A percentile compares a stretch with the other conserved stretches of the same genome.
Evolutionary conservation across 441 rosid species (phyloP).

Genomic region (Adansonia madagascariensis): DNA sequence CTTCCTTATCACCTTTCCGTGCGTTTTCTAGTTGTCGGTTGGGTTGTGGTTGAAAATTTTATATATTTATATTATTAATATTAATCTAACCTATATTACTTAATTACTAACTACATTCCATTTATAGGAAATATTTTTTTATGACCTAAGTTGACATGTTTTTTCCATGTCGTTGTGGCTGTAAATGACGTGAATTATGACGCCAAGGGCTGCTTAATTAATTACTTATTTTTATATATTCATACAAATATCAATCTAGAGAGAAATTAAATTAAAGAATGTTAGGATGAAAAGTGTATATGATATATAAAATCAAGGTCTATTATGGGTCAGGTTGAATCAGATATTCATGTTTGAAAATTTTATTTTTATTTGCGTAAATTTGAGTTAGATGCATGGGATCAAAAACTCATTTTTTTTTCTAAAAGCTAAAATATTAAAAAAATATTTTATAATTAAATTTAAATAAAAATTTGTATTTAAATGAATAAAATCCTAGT

Average conservation of each 20-base stretch:
- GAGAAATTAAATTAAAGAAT: no score
- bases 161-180: neutral
- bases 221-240: neutral
- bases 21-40: constrained; percentile 31
- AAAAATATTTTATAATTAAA: no score
- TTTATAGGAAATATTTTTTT: neutral
- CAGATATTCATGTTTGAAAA: no score
- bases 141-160: constrained; percentile 14
- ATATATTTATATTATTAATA: neutral
- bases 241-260: neutral
- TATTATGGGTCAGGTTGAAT: no score
- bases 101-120: constrained; percentile 11
- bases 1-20: constrained; percentile 35
- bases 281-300: no score
- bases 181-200: constrained; percentile 45
- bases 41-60: constrained; percentile 27
- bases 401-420: no score
- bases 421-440: no score
- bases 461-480: no score
- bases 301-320: no score
- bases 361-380: no score
- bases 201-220: constrained; percentile 26
- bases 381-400: no score
- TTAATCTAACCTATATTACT: neutral
- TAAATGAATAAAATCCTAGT: no score